Base-by-base conservation (phyloP, 768 basidiomycete species). In the Trametes punicea region DNA sequence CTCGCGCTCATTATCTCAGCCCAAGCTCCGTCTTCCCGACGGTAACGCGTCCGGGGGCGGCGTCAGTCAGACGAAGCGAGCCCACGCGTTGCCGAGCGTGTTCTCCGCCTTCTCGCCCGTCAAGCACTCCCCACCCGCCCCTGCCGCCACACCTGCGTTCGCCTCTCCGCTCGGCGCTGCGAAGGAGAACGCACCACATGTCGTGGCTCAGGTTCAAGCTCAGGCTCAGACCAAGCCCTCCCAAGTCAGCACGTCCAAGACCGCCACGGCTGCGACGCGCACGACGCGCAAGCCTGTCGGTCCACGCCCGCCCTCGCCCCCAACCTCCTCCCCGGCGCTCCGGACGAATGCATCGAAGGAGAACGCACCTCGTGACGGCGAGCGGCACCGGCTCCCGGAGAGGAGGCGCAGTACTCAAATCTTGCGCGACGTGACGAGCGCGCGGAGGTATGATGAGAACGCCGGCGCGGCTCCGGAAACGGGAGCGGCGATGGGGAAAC, bases 1-100 rank as follows among this genome's bases (percentile, higher is more conserved):
- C 31, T 46, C 67, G 25, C 66, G 71, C 20, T 71, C 73, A 4
- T 61, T 52, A 46, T 76, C 74, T 2, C 74, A 75, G 50, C 72
- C 74, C 2, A 74, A 68, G 61, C 53, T 73, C 23, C 52, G 55
- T 10, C 30, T 51, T 1, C 23, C 38, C 9, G 60, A 61, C 10
- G 63, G 70, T 60, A 64, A 25, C 21, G 21, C 40, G 18, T 23
- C 40, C 21, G 16, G 9, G 1, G 57, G 60, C 15, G 53, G 47
- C 18, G 46, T 57, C 13, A 55, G 13, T 20, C 57, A 59, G 48
- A 18, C 55, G 16, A 53, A 49, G 21, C 57, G 58, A 31, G 56
- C 60, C 40, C 30, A 45, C 15, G 52, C 31, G 7, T 30, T 56
- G 2, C 60, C 62, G 3, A 55, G 62, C 2, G 51, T 64, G 21